Conservation (phyloP, 2,329 filamentous ascomycete species). For the Botrytis byssoidea region DNA sequence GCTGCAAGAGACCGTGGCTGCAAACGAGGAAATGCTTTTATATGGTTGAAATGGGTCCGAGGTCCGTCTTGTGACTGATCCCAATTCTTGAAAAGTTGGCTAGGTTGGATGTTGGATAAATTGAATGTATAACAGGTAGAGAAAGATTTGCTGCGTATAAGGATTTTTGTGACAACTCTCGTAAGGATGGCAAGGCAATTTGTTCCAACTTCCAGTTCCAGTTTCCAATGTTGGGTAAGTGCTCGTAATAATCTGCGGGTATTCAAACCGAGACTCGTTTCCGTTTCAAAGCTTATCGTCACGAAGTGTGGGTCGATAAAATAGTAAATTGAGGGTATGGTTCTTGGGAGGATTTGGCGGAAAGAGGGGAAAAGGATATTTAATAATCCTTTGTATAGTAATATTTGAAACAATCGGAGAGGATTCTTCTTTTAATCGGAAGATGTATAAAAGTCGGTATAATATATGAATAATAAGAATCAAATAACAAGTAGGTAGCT, state of each 20-base stretch:
- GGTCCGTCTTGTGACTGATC: conserved; percentile 1
- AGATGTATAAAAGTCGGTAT: background rate
- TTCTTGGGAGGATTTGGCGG: background rate
- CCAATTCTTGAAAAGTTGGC: conserved; percentile 10
- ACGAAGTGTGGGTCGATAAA: conserved; percentile 18
- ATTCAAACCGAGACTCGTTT: conserved; percentile 22
- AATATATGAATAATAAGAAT: background rate
- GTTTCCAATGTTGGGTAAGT: conserved; percentile 7
- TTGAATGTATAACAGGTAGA: background rate
- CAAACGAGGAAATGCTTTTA: conserved; percentile 17
- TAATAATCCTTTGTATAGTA: background rate
- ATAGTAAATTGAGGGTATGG: conserved; percentile 1
- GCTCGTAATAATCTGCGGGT: conserved; percentile 15
- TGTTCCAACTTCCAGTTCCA: background rate
- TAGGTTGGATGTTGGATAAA: background rate
- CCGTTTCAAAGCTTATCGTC: conserved; percentile 20
- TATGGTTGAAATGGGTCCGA: conserved; percentile 17
- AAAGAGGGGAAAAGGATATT: background rate
- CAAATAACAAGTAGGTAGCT: background rate
- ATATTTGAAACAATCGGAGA: background rate
- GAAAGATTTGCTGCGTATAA: background rate
- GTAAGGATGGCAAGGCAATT: background rate
- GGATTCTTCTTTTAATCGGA: background rate
- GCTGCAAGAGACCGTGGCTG: conserved; percentile 29
- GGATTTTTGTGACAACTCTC: background rate